Evolutionary conservation across 2,329 filamentous ascomycete species (phyloP).

Genomic region (Mycosphaerella arachidis): DNA sequence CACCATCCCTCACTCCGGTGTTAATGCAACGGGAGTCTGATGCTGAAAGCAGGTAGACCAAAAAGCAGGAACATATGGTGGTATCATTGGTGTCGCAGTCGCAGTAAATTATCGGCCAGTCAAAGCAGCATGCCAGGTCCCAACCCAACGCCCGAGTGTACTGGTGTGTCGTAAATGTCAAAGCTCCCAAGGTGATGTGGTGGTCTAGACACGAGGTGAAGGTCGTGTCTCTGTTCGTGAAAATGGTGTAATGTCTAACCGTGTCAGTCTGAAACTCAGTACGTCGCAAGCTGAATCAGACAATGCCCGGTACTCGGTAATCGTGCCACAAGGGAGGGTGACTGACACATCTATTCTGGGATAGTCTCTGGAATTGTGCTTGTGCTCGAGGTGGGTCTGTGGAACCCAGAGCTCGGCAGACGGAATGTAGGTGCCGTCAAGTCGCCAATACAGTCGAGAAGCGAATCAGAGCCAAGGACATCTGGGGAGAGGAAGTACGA

Average conservation of each 20-base stretch:
- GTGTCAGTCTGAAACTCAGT: slow-evolving; percentile 12
- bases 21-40: slow-evolving; percentile 3
- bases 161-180: slow-evolving; percentile 15
- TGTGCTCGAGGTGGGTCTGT: slow-evolving; percentile 9
- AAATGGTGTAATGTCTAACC: slow-evolving; percentile 10
- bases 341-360: slow-evolving; percentile 5
- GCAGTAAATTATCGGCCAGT: not conserved
- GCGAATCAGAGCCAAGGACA: not conserved
- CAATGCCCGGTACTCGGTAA: slow-evolving; percentile 12
- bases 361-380: slow-evolving; percentile 6
- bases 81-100: slow-evolving; percentile 19
- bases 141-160: slow-evolving; percentile 10
- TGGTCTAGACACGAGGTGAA: slow-evolving; percentile 11
- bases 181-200: slow-evolving; percentile 8
- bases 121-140: slow-evolving; percentile 1
- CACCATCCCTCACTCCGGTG: slow-evolving; percentile 3
- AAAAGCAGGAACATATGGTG: slow-evolving; percentile 21
- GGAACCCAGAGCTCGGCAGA: slow-evolving; percentile 1
- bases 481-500: slow-evolving; percentile 7
- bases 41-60: not conserved
- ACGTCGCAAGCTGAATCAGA: slow-evolving; percentile 15
- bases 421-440: slow-evolving; percentile 4
- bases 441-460: not conserved
- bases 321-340: slow-evolving; percentile 13
- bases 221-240: slow-evolving; percentile 8